phyloP scores from a whole-genome alignment of 2,329 filamentous ascomycete species.

The Xylaria sp. region DNA sequence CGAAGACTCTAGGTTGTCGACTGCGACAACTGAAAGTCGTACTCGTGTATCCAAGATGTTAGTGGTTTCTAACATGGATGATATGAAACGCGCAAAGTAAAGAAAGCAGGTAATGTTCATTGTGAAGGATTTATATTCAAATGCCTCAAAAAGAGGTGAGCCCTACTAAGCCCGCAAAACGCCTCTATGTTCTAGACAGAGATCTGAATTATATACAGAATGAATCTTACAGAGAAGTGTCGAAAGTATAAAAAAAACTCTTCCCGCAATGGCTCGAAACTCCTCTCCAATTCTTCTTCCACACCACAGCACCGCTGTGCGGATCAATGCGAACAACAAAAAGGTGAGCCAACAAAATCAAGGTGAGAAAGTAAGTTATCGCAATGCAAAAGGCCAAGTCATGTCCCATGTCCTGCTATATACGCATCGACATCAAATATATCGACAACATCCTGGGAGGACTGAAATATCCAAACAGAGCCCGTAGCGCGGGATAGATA shows the following conservation, averaged over 20 bases:
- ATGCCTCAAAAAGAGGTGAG: slow-evolving; percentile 11
- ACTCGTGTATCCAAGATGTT: not conserved
- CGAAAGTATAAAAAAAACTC: not conserved
- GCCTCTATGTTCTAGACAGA: slow-evolving; percentile 35
- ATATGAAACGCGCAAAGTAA: not conserved
- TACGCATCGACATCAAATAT: slow-evolving; percentile 4
- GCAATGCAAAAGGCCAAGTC: not conserved
- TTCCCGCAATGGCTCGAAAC: slow-evolving; percentile 3
- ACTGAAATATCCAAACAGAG: slow-evolving; percentile 9
- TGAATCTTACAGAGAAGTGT: slow-evolving; percentile 9
- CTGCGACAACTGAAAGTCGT: not conserved
- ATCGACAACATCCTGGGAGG: slow-evolving; percentile 16
- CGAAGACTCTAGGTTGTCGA: not conserved
- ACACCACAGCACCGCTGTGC: slow-evolving; percentile 8
- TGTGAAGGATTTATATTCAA: slow-evolving; percentile 20
- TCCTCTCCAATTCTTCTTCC: slow-evolving; percentile 12
- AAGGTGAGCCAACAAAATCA: slow-evolving; percentile 1
- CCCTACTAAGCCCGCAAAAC: slow-evolving; percentile 19
- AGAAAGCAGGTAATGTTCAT: not conserved
- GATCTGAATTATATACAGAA: slow-evolving; percentile 30
- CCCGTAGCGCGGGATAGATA: not conserved
- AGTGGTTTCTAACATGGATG: not conserved
- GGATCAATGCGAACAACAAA: not conserved
- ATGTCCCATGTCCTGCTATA: slow-evolving; percentile 19
- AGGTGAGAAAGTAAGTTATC: not conserved